Base-by-base conservation (phyloP, 768 basidiomycete species). In the Trametes elegans region DNA sequence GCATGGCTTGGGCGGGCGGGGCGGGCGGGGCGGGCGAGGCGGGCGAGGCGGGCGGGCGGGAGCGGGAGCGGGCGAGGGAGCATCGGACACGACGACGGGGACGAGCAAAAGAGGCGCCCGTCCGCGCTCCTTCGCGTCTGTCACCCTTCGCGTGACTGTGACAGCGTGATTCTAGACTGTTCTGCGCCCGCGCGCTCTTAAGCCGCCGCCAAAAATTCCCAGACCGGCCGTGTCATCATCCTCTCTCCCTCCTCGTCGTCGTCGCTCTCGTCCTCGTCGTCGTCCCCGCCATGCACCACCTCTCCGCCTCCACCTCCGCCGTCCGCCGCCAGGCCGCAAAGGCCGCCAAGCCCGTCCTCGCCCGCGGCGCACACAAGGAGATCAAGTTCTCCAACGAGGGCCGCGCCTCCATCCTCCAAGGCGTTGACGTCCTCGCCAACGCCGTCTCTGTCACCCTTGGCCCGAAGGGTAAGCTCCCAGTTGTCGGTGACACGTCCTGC, bases 331-430 rank as follows among this genome's bases (percentile, higher is more conserved):
- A 79, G 47, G 84, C 84, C 29, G 72, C 77, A 41, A 82, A 81
- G 66, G 77, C 79, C 23, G 71, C 76, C 11, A 78, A 78, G 66
- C 80, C 84, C 55, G 62, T 78, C 10, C 72, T 76, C n/a, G 71
- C 73, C 34, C 85, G 91, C 53, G 85, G 87, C 57, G 88, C 84
- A 16, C 91, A 95, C 82, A 97, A 97, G 82, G 94, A 97, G 71
- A 90, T 98, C 71, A 88, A 89, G 75, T 98, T 98, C 75, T 90
- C 88, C 68, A 95, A 98, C 71, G 93, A 93, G 62, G 94, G 94
- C 62, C 83, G 95, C 60, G 92, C 93, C 27, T 83, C 85, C 73
- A 96, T 97, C 74, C 81, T 98, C 63, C 88, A 88, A 71, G 96
- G 96, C 73, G 94, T 99, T 60, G 95, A 98, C 74, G 79, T 96